Evolutionary conservation across 768 basidiomycete genomes (phyloP).

Genomic region (Cubamyces sp.): DNA sequence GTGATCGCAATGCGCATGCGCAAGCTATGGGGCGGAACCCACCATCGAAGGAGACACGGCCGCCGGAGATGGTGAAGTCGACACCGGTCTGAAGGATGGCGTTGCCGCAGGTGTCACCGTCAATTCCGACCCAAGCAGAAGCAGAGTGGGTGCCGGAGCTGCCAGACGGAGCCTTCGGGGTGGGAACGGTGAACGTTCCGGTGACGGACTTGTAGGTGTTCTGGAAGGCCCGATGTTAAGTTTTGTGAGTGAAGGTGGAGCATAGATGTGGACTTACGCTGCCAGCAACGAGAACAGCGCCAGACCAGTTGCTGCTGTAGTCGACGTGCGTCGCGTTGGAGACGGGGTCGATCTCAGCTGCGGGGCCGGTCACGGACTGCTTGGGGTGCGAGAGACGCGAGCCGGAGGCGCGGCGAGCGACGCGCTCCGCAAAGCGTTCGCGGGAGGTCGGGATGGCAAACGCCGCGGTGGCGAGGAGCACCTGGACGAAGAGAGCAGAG

Average conservation of each 20-base stretch:
- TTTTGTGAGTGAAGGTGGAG: too few relatives aligned
- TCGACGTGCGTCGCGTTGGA: conserved; percentile 32
- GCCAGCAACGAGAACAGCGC: conserved; percentile 37
- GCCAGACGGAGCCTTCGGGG: conserved; percentile 34
- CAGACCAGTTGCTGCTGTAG: conserved; percentile 43
- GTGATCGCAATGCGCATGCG: too few relatives aligned
- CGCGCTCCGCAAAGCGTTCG: conserved; percentile 28
- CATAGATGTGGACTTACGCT: conserved; percentile 21
- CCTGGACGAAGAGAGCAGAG: conserved; percentile 28
- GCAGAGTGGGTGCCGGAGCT: conserved; percentile 35
- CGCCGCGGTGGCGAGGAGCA: conserved; percentile 32
- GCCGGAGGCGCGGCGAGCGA: conserved; percentile 29
- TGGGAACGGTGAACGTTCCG: conserved; percentile 40
- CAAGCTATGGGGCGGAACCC: conserved; percentile 3
- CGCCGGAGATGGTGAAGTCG: conserved; percentile 37
- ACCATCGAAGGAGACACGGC: conserved; percentile 37
- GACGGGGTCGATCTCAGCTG: background rate
- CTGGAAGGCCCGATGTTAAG: conserved; percentile 10
- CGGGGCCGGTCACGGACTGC: background rate
- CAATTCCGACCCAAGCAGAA: conserved; percentile 43
- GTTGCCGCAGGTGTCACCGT: conserved; percentile 40
- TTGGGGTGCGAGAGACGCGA: conserved; percentile 21
- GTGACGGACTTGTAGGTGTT: conserved; percentile 42
- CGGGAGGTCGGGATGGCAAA: conserved; percentile 28
- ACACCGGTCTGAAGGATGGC: conserved; percentile 43